A percentile compares a stretch with the other conserved stretches of the same genome.
These are phyloP conservation scores for Amylostereum chailletii DNA, from an alignment of 1,284 basidiomycete species.

Conservation along the genomic window DNA sequence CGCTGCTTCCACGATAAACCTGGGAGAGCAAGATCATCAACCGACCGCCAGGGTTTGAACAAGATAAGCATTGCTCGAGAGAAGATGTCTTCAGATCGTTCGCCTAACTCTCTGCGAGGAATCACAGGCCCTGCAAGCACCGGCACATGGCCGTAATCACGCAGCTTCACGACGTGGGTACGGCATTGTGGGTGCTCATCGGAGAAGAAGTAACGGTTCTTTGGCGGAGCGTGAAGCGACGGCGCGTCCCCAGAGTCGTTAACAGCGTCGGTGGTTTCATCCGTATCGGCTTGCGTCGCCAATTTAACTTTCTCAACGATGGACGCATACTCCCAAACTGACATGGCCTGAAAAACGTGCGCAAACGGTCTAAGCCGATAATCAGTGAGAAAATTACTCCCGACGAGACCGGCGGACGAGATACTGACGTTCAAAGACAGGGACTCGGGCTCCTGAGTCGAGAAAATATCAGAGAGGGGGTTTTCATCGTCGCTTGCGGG, in stretches of 20 bases:
- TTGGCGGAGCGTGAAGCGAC: not conserved
- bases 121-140: not conserved
- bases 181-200: not conserved
- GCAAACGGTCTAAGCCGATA: not conserved
- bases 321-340: not conserved
- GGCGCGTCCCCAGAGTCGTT: no score
- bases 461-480: no score
- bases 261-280: no score
- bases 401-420: no score
- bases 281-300: not conserved
- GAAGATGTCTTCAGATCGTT: not conserved
- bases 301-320: not conserved
- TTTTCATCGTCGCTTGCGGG: no score
- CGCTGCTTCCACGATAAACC: not conserved
- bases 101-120: not conserved
- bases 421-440: no score
- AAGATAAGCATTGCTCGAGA: constrained; percentile 1
- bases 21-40: not conserved
- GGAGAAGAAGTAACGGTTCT: not conserved
- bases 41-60: constrained; percentile 2
- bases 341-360: not conserved
- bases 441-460: no score
- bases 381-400: not conserved
- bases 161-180: not conserved
- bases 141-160: not conserved